These are phyloP conservation scores for Yamadazyma trypodendri DNA, from an alignment of 1,139 yeast species.

Conservation along the genomic window DNA sequence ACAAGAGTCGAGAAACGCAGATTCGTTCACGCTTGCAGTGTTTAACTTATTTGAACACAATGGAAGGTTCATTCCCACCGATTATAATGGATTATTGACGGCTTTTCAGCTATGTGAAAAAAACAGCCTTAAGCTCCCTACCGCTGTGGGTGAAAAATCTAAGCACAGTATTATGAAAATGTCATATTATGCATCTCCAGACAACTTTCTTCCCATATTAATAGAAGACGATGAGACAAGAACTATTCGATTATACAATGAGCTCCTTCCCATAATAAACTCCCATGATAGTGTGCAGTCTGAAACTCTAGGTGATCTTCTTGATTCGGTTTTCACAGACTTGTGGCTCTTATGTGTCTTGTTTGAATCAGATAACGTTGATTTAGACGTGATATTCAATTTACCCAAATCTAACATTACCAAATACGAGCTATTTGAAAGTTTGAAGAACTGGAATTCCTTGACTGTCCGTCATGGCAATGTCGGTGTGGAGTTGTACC, in stretches of 20 bases:
- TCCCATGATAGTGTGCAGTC: slow-evolving; percentile 12
- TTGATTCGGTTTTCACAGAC: slow-evolving; percentile 42
- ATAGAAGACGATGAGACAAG: slow-evolving; percentile 37
- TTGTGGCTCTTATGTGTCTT: slow-evolving; percentile 35
- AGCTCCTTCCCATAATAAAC: slow-evolving; percentile 10
- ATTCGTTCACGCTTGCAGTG: slow-evolving; percentile 39
- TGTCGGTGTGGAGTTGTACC: slow-evolving; percentile 1
- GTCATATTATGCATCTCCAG: slow-evolving; percentile 41
- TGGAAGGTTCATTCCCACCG: slow-evolving; percentile 32
- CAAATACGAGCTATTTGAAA: slow-evolving; percentile 21
- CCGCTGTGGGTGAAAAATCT: slow-evolving; percentile 5
- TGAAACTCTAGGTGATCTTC: slow-evolving; percentile 25
- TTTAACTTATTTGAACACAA: slow-evolving; percentile 31
- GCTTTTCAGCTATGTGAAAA: slow-evolving; percentile 34
- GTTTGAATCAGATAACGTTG: slow-evolving; percentile 20
- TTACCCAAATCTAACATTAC: slow-evolving; percentile 18
- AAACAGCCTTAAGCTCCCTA: slow-evolving; percentile 34
- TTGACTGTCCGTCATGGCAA: slow-evolving; percentile 25
- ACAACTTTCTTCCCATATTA: slow-evolving; percentile 43
- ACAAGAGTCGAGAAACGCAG: not conserved
- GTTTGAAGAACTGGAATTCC: slow-evolving; percentile 26
- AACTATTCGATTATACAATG: slow-evolving; percentile 21
- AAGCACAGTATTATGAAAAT: slow-evolving; percentile 28
- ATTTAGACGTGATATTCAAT: slow-evolving; percentile 20
- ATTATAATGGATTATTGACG: slow-evolving; percentile 43